These are phyloP conservation scores for Chaetomium tenue DNA, from an alignment of 495 filamentous ascomycete species.

Conservation along the genomic window DNA sequence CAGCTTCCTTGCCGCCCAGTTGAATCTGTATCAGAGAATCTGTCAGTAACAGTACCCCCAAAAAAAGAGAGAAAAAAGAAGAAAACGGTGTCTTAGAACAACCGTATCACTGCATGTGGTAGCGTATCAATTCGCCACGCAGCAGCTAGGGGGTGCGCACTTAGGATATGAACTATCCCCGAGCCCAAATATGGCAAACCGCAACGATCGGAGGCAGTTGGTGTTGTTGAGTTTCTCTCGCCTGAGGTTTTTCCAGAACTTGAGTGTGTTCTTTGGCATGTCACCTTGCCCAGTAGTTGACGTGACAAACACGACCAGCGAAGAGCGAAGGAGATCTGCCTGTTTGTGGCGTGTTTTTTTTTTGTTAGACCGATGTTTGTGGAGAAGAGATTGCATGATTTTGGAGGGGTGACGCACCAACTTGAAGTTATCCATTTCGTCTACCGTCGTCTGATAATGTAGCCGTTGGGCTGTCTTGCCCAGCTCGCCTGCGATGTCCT, in stretches of 20 bases:
- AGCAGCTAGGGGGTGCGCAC: slow-evolving; percentile 42
- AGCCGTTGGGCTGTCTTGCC: slow-evolving; percentile 68
- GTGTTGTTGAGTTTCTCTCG: slow-evolving; percentile 70
- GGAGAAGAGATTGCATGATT: slow-evolving; percentile 25
- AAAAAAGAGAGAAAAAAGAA: too few relatives aligned
- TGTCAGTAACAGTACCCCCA: slow-evolving; percentile 1
- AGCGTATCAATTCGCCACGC: too few relatives aligned
- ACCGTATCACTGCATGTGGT: too few relatives aligned
- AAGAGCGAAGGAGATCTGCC: slow-evolving; percentile 50
- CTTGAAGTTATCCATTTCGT: slow-evolving; percentile 71
- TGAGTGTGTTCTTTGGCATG: slow-evolving; percentile 72
- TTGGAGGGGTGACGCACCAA: slow-evolving; percentile 56
- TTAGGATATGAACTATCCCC: slow-evolving; percentile 93
- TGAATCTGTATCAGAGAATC: slow-evolving; percentile 60
- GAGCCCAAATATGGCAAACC: slow-evolving; percentile 83
- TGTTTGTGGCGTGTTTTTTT: slow-evolving; percentile 13
- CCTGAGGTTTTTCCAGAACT: slow-evolving; percentile 83
- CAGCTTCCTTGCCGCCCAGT: slow-evolving; percentile 87
- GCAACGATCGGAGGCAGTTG: slow-evolving; percentile 62
- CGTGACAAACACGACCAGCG: slow-evolving; percentile 71
- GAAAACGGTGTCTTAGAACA: background rate
- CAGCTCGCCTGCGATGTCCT: slow-evolving; percentile 84
- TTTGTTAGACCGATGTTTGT: background rate
- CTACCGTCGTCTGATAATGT: slow-evolving; percentile 69
- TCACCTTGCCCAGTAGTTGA: slow-evolving; percentile 97